A percentile compares a stretch with the other conserved stretches of the same genome.
Conservation (phyloP, 495 filamentous ascomycete genomes). For the Annulohypoxylon stygium region DNA sequence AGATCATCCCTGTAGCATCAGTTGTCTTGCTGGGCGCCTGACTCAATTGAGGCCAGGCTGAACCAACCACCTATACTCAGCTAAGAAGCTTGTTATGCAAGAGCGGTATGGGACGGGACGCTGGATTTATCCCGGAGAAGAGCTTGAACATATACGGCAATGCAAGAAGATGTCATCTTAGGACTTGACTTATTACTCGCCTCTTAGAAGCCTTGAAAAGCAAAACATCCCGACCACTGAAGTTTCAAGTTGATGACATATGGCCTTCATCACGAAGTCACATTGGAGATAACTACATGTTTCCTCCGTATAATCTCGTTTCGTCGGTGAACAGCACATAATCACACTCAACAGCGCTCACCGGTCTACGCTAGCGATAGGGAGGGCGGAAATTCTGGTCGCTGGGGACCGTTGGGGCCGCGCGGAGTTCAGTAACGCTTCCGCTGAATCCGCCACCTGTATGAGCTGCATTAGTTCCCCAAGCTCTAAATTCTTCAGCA, state of each 20-base stretch:
- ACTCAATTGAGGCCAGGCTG: slow-evolving; percentile 8
- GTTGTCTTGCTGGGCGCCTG: not conserved
- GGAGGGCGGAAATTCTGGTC: slow-evolving; percentile 8
- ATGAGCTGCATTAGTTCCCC: slow-evolving; percentile 37
- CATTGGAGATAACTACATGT: slow-evolving; percentile 6
- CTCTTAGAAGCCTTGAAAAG: slow-evolving; percentile 15
- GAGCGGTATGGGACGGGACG: slow-evolving; percentile 33
- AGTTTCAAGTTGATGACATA: slow-evolving; percentile 1
- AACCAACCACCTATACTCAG: slow-evolving; percentile 21
- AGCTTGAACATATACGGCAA: slow-evolving; percentile 22
- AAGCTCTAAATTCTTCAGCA: slow-evolving; percentile 27
- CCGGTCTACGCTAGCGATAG: slow-evolving; percentile 16
- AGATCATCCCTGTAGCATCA: slow-evolving; percentile 2
- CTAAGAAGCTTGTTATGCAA: slow-evolving; percentile 28
- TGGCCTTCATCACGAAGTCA: slow-evolving; percentile 11
- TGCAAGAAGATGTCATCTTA: slow-evolving; percentile 27
- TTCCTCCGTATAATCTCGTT: slow-evolving; percentile 8
- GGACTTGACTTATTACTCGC: not conserved
- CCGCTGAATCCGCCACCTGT: slow-evolving; percentile 34
- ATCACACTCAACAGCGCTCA: slow-evolving; percentile 11
- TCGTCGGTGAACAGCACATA: not conserved
- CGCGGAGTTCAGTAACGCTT: slow-evolving; percentile 14
- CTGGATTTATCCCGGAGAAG: slow-evolving; percentile 20
- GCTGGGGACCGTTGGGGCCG: not conserved
- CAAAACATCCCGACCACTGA: slow-evolving; percentile 6